These are phyloP conservation scores for Microascus cirrosus DNA, from an alignment of 2,329 filamentous ascomycete species.

Conservation along the genomic window DNA sequence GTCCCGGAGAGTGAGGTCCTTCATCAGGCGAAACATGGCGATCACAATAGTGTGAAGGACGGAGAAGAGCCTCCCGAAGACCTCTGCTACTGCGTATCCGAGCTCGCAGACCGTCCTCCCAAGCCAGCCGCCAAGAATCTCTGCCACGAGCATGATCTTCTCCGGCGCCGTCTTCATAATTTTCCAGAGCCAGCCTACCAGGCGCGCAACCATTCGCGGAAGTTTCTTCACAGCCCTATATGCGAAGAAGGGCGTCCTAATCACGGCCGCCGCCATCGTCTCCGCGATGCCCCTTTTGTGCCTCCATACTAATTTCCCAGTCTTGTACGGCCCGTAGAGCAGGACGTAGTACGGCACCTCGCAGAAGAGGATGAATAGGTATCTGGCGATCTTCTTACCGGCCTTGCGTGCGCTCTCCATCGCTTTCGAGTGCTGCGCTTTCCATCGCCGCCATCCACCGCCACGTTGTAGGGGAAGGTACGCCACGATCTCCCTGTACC, in stretches of 20 bases:
- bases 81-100: slow-evolving; percentile 13
- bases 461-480: slow-evolving; percentile 26
- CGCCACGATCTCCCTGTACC: slow-evolving; percentile 29
- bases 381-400: slow-evolving; percentile 10
- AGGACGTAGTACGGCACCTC: slow-evolving; percentile 16
- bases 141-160: slow-evolving; percentile 12
- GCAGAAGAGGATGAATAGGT: slow-evolving; percentile 14
- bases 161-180: slow-evolving; percentile 13
- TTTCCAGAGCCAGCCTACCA: slow-evolving; percentile 8
- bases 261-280: slow-evolving; percentile 17
- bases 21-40: slow-evolving; percentile 22
- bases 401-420: slow-evolving; percentile 15
- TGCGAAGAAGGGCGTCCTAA: slow-evolving; percentile 13
- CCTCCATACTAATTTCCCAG: slow-evolving; percentile 12
- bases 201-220: slow-evolving; percentile 11
- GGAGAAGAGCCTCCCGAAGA: slow-evolving; percentile 16
- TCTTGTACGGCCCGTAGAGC: slow-evolving; percentile 15
- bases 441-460: slow-evolving; percentile 25
- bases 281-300: slow-evolving; percentile 14
- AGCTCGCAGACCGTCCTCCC: slow-evolving; percentile 14
- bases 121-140: slow-evolving; percentile 14
- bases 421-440: slow-evolving; percentile 16
- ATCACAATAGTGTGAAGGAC: slow-evolving; percentile 22
- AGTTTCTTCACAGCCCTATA: slow-evolving; percentile 11
- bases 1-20: slow-evolving; percentile 23